Conservation (phyloP, 208 protist genomes). For the Novymonas esmeraldas region DNA sequence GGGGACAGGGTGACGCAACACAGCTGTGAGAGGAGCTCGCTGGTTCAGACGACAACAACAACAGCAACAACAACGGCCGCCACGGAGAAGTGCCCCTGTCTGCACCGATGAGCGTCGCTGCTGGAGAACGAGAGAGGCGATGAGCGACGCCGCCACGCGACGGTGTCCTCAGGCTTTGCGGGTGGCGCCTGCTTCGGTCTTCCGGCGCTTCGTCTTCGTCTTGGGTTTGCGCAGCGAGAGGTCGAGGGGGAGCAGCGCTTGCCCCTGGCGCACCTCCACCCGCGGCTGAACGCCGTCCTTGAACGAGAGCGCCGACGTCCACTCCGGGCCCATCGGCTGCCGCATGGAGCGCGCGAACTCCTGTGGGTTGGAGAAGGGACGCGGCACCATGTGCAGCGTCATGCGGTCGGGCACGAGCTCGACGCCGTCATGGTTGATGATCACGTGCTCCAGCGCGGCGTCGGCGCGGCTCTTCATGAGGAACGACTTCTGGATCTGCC, state of each 20-base stretch:
- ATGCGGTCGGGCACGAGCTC: conserved; percentile 91
- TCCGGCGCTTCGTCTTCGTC: conserved; percentile 79
- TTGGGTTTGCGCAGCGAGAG: conserved; percentile 65
- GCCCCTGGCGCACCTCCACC: conserved; percentile 84
- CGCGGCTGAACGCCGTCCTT: conserved; percentile 85
- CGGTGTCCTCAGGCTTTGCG: not conserved
- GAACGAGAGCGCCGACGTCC: conserved; percentile 83
- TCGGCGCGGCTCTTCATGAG: conserved; percentile 88
- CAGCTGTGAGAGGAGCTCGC: too few relatives aligned
- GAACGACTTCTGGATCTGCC: conserved; percentile 75
- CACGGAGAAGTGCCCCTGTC: too few relatives aligned
- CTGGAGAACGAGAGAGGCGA: not conserved
- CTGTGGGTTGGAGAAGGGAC: conserved; percentile 88
- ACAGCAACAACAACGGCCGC: not conserved
- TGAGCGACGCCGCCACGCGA: not conserved
- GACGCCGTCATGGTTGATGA: conserved; percentile 94
- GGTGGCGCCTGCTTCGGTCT: conserved; percentile 26
- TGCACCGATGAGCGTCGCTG: too few relatives aligned
- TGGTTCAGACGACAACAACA: not conserved
- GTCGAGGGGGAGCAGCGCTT: conserved; percentile 78
- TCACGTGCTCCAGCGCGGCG: conserved; percentile 88
- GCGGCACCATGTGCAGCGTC: conserved; percentile 90
- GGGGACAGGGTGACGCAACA: too few relatives aligned
- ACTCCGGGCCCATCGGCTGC: conserved; percentile 88
- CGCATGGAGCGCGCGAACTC: conserved; percentile 92